Conservation (phyloP, 2,329 filamentous ascomycete species). For the Ophiostoma ulmi region DNA sequence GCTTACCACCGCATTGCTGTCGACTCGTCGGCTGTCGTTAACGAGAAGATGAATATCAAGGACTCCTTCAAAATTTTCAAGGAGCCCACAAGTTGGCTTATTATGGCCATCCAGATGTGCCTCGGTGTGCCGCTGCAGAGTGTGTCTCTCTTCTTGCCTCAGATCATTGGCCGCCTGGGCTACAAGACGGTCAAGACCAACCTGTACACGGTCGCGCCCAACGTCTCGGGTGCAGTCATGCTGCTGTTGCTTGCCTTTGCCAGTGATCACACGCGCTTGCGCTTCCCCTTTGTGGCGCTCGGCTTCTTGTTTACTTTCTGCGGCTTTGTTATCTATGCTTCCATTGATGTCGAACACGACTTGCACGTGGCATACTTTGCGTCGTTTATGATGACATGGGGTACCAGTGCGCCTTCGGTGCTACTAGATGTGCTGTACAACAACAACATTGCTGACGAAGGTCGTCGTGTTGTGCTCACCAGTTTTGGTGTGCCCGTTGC, state of each 20-base stretch:
- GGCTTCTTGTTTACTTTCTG: slow-evolving; percentile 70
- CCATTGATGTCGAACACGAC: slow-evolving; percentile 58
- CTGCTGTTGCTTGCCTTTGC: slow-evolving; percentile 66
- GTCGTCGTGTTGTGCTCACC: slow-evolving; percentile 63
- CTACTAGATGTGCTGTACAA: slow-evolving; percentile 63
- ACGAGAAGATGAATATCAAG: slow-evolving; percentile 47
- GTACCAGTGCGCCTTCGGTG: slow-evolving; percentile 68
- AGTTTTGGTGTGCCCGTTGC: slow-evolving; percentile 68
- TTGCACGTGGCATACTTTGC: slow-evolving; percentile 68
- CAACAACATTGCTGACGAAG: slow-evolving; percentile 76
- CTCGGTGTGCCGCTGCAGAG: slow-evolving; percentile 56
- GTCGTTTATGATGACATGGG: slow-evolving; percentile 78
- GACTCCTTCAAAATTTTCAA: slow-evolving; percentile 50
- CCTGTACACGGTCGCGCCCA: slow-evolving; percentile 75
- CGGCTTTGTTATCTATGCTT: slow-evolving; percentile 69
- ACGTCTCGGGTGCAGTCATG: slow-evolving; percentile 67
- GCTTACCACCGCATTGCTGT: slow-evolving; percentile 70
- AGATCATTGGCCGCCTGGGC: slow-evolving; percentile 28
- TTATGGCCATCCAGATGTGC: slow-evolving; percentile 52
- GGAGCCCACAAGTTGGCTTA: slow-evolving; percentile 45
- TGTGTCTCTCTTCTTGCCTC: slow-evolving; percentile 35
- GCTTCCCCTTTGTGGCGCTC: slow-evolving; percentile 69
- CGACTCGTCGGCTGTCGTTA: slow-evolving; percentile 61
- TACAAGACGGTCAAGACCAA: slow-evolving; percentile 56
- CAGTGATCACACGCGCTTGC: slow-evolving; percentile 60